Percentiles rank a stretch among this genome's conserved stretches.
Evolutionary conservation across 805 yeast genomes (phyloP).

Genomic region (Candida germanica): DNA sequence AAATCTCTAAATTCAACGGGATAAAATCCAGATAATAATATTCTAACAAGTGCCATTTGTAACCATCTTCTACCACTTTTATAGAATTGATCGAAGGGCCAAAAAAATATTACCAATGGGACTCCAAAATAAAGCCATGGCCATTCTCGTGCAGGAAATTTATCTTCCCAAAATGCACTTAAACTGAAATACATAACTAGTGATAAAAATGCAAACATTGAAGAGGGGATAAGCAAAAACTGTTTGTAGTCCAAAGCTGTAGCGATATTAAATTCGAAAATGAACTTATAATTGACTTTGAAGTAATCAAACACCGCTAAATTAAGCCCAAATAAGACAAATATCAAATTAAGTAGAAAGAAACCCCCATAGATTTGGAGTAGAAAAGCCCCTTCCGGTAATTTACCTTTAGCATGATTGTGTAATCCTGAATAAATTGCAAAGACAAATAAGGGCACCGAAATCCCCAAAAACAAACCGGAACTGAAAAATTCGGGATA

Average conservation of each 20-base stretch:
- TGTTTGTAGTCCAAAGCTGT: conserved; percentile 65
- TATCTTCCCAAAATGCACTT: conserved; percentile 58
- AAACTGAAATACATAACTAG: conserved; percentile 77
- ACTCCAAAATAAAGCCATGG: conserved; percentile 75
- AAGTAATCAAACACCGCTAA: conserved; percentile 68
- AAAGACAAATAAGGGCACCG: conserved; percentile 63
- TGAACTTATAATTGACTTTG: conserved; percentile 86
- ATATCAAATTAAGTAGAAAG: conserved; percentile 58
- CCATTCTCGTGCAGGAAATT: conserved; percentile 65
- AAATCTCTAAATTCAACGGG: conserved; percentile 96
- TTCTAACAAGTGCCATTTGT: conserved; percentile 64
- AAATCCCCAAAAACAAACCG: conserved; percentile 69
- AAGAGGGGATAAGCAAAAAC: conserved; percentile 61
- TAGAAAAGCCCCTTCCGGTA: conserved; percentile 57
- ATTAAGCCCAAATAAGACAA: conserved; percentile 62
- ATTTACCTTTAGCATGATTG: conserved; percentile 30
- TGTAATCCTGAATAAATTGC: conserved; percentile 54
- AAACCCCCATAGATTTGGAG: conserved; percentile 95
- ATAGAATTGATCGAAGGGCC: conserved; percentile 60
- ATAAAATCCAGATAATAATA: conserved; percentile 77
- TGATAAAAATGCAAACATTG: conserved; percentile 53
- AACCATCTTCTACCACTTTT: conserved; percentile 77
- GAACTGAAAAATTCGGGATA: conserved; percentile 53
- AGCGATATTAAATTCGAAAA: conserved; percentile 79
- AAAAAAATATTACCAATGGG: conserved; percentile 43